These are phyloP conservation scores for Medicago lupulina DNA, from an alignment of 306 rosid species.

Conservation along the genomic window DNA sequence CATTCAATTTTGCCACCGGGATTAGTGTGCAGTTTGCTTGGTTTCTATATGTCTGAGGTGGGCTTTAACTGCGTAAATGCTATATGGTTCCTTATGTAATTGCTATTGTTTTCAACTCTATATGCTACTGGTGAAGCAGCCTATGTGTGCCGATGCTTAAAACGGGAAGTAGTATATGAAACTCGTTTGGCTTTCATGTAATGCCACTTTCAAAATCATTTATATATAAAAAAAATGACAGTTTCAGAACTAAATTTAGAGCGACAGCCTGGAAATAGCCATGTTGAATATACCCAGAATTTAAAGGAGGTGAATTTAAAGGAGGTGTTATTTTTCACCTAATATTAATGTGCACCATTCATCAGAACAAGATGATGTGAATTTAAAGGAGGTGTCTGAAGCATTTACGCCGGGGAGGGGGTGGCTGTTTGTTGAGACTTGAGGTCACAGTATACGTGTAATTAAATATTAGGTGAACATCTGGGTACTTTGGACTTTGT, in stretches of 20 bases:
- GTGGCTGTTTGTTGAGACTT: not conserved
- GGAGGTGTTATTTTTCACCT: too few relatives aligned
- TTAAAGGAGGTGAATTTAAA: too few relatives aligned
- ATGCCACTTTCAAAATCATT: not conserved
- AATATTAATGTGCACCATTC: too few relatives aligned
- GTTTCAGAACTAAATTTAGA: not conserved
- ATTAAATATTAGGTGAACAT: too few relatives aligned
- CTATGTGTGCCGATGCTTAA: constrained; percentile 2
- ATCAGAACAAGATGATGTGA: too few relatives aligned
- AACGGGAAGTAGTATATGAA: not conserved
- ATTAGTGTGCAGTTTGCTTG: constrained; percentile 16
- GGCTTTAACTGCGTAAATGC: too few relatives aligned
- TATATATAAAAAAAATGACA: not conserved
- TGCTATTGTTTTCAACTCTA: constrained; percentile 8
- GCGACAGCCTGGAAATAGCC: too few relatives aligned
- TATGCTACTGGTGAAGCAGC: not conserved
- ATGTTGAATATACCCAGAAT: not conserved
- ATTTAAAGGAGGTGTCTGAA: not conserved
- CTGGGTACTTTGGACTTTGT: too few relatives aligned
- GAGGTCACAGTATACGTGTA: too few relatives aligned
- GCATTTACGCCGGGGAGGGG: not conserved
- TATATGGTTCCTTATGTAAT: not conserved
- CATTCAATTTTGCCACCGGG: constrained; percentile 29
- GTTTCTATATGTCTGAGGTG: constrained; percentile 21
- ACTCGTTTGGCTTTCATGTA: not conserved